Conservation (phyloP, 2,329 filamentous ascomycete species). For the Colletotrichum ledebouriae region DNA sequence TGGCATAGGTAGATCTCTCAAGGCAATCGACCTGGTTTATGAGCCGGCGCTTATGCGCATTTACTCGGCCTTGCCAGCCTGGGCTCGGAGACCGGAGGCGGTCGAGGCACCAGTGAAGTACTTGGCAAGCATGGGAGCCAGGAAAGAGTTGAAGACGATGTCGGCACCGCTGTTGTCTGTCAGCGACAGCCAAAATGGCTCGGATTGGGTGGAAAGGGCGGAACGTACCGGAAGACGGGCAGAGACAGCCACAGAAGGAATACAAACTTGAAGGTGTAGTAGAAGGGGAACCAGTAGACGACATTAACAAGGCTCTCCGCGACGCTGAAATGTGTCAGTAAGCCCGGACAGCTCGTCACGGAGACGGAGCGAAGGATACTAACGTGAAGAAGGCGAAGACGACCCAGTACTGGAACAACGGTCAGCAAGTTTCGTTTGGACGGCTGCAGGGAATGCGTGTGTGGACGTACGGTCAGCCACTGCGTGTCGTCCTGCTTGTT, state of each 20-base stretch:
- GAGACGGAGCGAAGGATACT: slow-evolving; percentile 47
- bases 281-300: slow-evolving; percentile 97
- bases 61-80: slow-evolving; percentile 84
- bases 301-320: slow-evolving; percentile 86
- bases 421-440: slow-evolving; percentile 33
- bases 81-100: slow-evolving; percentile 87
- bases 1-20: slow-evolving; percentile 36
- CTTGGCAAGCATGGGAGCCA: slow-evolving; percentile 90
- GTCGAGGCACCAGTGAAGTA: slow-evolving; percentile 85
- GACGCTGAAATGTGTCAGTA: slow-evolving; percentile 61
- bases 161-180: slow-evolving; percentile 82
- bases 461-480: slow-evolving; percentile 75
- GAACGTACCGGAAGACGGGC: slow-evolving; percentile 89
- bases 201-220: slow-evolving; percentile 44
- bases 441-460: slow-evolving; percentile 12
- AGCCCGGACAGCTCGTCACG: slow-evolving; percentile 29
- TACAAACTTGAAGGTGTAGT: slow-evolving; percentile 99
- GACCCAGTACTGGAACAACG: slow-evolving; percentile 80
- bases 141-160: slow-evolving; percentile 95
- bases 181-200: slow-evolving; percentile 34
- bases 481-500: slow-evolving; percentile 85
- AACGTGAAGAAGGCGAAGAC: slow-evolving; percentile 85
- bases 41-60: slow-evolving; percentile 37
- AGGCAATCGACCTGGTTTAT: slow-evolving; percentile 38
- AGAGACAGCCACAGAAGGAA: slow-evolving; percentile 98